These are phyloP conservation scores for Paraphaeosphaeria minitans DNA, from an alignment of 2,329 filamentous ascomycete genomes.

Conservation along the genomic window DNA sequence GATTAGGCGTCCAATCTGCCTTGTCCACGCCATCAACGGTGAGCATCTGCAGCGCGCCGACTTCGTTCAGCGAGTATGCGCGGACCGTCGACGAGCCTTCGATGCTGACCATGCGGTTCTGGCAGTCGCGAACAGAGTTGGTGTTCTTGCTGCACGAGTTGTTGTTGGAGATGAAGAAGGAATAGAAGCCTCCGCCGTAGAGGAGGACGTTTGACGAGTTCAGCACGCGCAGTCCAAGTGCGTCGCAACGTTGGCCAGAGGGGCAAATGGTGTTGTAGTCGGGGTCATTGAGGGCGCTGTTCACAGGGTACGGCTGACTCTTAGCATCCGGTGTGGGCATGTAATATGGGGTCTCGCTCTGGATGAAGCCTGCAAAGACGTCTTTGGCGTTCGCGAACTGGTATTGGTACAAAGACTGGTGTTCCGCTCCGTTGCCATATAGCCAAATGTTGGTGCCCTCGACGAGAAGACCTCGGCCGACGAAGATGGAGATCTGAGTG, in stretches of 20 bases:
- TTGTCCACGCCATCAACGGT: conserved; percentile 50
- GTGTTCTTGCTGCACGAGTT: conserved; percentile 39
- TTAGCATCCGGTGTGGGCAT: conserved; percentile 79
- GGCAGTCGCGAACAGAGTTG: conserved; percentile 50
- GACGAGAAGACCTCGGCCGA: conserved; percentile 80
- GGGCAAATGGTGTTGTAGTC: conserved; percentile 61
- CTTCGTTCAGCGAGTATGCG: conserved; percentile 57
- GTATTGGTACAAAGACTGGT: conserved; percentile 75
- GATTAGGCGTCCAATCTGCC: conserved; percentile 55
- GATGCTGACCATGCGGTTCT: conserved; percentile 57
- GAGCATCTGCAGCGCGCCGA: conserved; percentile 55
- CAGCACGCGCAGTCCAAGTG: conserved; percentile 69
- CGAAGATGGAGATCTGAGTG: conserved; percentile 80
- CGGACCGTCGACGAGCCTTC: conserved; percentile 49
- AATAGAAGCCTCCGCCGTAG: conserved; percentile 71
- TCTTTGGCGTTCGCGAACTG: conserved; percentile 78
- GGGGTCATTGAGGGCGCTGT: conserved; percentile 66
- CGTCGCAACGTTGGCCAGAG: conserved; percentile 39
- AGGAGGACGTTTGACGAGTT: conserved; percentile 62
- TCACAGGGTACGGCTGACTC: conserved; percentile 62
- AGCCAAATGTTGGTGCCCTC: conserved; percentile 59
- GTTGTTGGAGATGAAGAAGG: conserved; percentile 69
- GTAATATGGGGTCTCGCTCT: conserved; percentile 87
- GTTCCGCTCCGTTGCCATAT: conserved; percentile 72
- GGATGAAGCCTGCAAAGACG: conserved; percentile 82